These are phyloP conservation scores for Solanum ahanhuiri DNA, from an alignment of 257 asterid species.

Conservation along the genomic window DNA sequence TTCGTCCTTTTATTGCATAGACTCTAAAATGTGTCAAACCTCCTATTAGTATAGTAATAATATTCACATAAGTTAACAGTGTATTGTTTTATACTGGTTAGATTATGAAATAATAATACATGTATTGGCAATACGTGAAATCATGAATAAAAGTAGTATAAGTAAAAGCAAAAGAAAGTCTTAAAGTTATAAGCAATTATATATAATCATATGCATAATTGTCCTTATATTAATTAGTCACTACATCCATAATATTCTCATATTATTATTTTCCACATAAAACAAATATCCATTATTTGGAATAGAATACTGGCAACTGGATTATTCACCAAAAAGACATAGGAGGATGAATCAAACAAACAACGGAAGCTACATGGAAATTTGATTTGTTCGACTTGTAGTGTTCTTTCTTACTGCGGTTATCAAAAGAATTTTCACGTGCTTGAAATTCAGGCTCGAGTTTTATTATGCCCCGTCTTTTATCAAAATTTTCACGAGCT, in stretches of 20 bases:
- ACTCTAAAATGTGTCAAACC: not conserved
- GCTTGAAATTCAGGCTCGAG: not conserved
- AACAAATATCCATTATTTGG: not conserved
- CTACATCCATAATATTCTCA: not conserved
- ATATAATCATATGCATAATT: not conserved
- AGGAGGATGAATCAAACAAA: not conserved
- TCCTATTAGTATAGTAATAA: not conserved
- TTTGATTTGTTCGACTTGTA: not conserved
- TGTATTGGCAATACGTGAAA: not conserved
- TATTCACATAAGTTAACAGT: not conserved
- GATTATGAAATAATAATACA: not conserved
- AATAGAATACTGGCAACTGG: not conserved
- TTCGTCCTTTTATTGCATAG: not conserved
- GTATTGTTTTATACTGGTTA: not conserved
- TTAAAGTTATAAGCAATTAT: not conserved
- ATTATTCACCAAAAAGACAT: not conserved
- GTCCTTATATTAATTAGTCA: not conserved
- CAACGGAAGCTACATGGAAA: not conserved
- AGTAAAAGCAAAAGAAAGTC: not conserved
- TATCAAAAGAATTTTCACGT: not conserved
- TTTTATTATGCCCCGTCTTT: accelerated
- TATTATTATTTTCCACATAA: not conserved
- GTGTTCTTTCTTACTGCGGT: accelerated
- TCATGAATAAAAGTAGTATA: not conserved
- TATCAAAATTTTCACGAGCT: not conserved